phyloP scores from a whole-genome alignment of 768 basidiomycete genomes.

The Agrocybe pediades region DNA sequence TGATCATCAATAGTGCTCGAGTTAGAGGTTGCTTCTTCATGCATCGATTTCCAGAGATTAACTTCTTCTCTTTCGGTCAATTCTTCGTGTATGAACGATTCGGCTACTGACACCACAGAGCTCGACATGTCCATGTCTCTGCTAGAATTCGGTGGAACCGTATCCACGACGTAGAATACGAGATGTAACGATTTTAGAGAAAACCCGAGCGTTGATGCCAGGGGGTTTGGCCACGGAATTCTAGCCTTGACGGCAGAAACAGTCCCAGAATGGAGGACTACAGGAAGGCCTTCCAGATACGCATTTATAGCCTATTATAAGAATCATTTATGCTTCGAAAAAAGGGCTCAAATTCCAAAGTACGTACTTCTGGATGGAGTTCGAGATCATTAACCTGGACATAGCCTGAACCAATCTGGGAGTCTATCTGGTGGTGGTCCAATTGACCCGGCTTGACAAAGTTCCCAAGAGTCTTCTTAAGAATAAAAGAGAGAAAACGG shows the following conservation, averaged over 20 bases:
- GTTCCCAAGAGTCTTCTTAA: constrained; percentile 82
- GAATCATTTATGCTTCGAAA: constrained; percentile 2
- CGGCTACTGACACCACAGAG: constrained; percentile 83
- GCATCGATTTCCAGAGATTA: constrained; percentile 69
- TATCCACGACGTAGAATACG: constrained; percentile 51
- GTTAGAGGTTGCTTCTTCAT: constrained; percentile 36
- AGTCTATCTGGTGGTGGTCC: constrained; percentile 84
- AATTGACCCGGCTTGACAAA: constrained; percentile 89
- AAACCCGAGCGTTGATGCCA: constrained; percentile 72
- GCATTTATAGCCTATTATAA: constrained; percentile 72
- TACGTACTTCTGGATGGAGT: constrained; percentile 70
- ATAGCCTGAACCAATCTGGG: constrained; percentile 89
- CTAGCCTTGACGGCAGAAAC: constrained; percentile 75
- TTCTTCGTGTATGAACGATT: constrained; percentile 86
- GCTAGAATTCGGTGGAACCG: constrained; percentile 20
- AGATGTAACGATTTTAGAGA: constrained; percentile 71
- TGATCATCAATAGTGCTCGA: constrained; percentile 33
- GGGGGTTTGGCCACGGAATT: constrained; percentile 85
- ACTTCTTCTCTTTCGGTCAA: constrained; percentile 72
- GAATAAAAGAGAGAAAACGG: constrained; percentile 86
- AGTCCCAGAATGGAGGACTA: constrained; percentile 69
- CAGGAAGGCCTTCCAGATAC: constrained; percentile 63
- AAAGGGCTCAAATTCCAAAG: constrained; percentile 5
- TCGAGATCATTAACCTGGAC: constrained; percentile 86
- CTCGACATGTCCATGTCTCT: constrained; percentile 56